phyloP scores from a whole-genome alignment of 495 filamentous ascomycete species.

The Cercophora samala region DNA sequence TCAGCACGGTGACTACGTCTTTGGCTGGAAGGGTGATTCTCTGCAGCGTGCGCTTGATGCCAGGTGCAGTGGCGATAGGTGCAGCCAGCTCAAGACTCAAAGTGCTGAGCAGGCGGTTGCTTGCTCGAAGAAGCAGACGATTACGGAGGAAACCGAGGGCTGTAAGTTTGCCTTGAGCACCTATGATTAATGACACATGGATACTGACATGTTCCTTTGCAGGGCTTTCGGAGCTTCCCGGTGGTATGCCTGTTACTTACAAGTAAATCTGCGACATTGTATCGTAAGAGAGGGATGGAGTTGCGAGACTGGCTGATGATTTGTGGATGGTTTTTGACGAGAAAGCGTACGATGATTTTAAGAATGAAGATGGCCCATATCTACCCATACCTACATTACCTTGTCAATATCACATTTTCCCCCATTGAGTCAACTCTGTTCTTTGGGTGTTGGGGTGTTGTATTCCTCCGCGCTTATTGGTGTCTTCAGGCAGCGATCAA shows the following conservation, averaged over 20 bases:
- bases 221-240: conserved; percentile 14
- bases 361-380: not conserved
- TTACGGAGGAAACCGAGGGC: conserved; percentile 36
- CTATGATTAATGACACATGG: not conserved
- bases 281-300: not conserved
- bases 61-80: conserved; percentile 41
- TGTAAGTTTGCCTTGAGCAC: conserved; percentile 22
- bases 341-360: not conserved
- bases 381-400: no score
- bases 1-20: conserved; percentile 52
- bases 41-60: conserved; percentile 50
- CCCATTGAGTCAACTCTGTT: not conserved
- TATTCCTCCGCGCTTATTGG: not conserved
- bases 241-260: conserved; percentile 15
- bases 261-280: not conserved
- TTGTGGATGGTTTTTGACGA: not conserved
- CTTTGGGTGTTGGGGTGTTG: not conserved
- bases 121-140: conserved; percentile 34
- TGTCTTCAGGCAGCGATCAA: not conserved
- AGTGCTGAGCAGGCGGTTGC: conserved; percentile 30
- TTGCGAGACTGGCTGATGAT: not conserved
- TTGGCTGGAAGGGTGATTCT: conserved; percentile 50
- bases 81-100: conserved; percentile 38
- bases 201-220: not conserved
- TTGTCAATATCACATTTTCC: not conserved